Conservation (phyloP, 306 rosid genomes). For the Clitoria ternatea region DNA sequence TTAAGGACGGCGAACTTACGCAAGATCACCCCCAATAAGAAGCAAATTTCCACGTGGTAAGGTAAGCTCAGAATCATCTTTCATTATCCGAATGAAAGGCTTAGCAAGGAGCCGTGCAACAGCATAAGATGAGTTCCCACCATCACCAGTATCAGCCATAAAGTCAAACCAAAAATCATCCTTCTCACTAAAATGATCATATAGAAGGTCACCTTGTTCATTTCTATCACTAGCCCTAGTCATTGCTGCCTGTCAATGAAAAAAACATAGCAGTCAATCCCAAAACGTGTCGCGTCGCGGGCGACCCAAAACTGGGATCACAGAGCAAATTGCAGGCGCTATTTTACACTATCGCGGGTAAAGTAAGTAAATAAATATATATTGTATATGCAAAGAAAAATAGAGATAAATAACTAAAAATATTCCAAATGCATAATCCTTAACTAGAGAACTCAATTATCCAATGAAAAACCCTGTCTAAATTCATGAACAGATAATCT, state of each 20-base stretch:
- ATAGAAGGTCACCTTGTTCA: conserved; percentile 58
- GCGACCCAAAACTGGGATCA: too few species aligned
- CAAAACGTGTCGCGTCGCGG: too few species aligned
- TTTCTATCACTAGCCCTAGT: conserved; percentile 60
- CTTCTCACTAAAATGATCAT: conserved; percentile 69
- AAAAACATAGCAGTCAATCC: too few species aligned
- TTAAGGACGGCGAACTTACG: conserved; percentile 53
- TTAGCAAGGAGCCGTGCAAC: conserved; percentile 90
- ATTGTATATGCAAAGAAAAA: too few species aligned
- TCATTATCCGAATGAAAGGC: conserved; percentile 53
- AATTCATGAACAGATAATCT: too few species aligned
- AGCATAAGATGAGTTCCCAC: conserved; percentile 96
- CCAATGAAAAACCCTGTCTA: too few species aligned
- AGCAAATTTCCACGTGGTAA: conserved; percentile 86
- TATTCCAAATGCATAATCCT: too few species aligned
- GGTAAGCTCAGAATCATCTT: conserved; percentile 48
- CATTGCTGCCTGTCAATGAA: conserved; percentile 88
- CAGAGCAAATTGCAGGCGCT: too few species aligned
- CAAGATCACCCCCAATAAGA: conserved; percentile 97
- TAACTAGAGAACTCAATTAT: too few species aligned
- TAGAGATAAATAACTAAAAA: too few species aligned
- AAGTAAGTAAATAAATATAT: too few species aligned
- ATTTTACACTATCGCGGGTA: too few species aligned
- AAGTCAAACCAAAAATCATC: conserved; percentile 95
- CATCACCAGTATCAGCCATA: conserved; percentile 99